Percentiles rank a stretch among this genome's conserved stretches.
Evolutionary conservation across 2,329 filamentous ascomycete species (phyloP).

Genomic region (Lecanicillium sp.): DNA sequence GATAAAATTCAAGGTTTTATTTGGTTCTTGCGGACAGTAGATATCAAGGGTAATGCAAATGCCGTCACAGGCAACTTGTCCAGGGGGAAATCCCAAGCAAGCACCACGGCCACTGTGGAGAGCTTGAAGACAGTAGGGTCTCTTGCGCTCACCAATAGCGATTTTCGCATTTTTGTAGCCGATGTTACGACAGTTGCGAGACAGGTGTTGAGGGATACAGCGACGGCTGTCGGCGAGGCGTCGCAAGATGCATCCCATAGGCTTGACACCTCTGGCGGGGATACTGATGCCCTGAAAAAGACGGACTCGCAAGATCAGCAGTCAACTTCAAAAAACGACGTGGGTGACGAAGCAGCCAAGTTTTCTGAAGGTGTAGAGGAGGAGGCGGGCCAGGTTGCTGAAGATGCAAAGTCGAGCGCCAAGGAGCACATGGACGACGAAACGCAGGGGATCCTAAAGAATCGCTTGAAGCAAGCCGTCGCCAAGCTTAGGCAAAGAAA

Average conservation of each 20-base stretch:
- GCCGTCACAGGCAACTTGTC: constrained; percentile 18
- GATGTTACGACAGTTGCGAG: constrained; percentile 72
- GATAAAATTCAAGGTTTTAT: constrained; percentile 90
- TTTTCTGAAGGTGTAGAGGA: constrained; percentile 57
- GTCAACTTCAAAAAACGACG: no score
- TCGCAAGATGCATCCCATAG: constrained; percentile 67
- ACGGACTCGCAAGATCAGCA: not conserved
- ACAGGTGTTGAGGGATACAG: constrained; percentile 81
- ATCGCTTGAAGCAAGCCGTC: constrained; percentile 70
- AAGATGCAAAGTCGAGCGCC: constrained; percentile 53
- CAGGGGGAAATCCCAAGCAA: constrained; percentile 21
- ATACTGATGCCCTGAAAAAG: constrained; percentile 14
- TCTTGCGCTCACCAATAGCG: constrained; percentile 79
- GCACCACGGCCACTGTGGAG: constrained; percentile 47
- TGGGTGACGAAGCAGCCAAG: constrained; percentile 26
- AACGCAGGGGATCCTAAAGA: constrained; percentile 63
- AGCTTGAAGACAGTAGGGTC: constrained; percentile 77
- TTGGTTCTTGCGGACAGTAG: constrained; percentile 74
- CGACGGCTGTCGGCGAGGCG: constrained; percentile 66
- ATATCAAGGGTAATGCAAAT: constrained; percentile 35
- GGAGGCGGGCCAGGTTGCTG: constrained; percentile 45
- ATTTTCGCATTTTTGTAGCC: constrained; percentile 78
- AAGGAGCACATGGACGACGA: constrained; percentile 64
- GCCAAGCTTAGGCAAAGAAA: constrained; percentile 63
- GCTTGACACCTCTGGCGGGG: constrained; percentile 47